Percentiles rank a stretch among this genome's conserved stretches.
Evolutionary conservation across 2,329 filamentous ascomycete genomes (phyloP).

Genomic region (Aspergillus nomiae): DNA sequence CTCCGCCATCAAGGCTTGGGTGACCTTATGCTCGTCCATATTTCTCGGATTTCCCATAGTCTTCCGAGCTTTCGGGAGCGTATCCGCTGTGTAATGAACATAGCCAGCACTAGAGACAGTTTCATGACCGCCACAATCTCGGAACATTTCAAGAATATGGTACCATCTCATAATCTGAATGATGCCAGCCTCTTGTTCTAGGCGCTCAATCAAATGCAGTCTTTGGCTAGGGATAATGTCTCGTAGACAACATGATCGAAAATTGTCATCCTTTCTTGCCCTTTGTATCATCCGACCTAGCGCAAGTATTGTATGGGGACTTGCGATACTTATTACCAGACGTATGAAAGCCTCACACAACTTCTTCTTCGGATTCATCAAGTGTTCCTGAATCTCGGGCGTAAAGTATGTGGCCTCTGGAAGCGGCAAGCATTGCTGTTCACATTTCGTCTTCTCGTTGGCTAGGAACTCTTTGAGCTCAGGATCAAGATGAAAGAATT

Average conservation of each 20-base stretch:
- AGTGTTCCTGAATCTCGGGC: background rate
- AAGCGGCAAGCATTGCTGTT: background rate
- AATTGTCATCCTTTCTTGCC: conserved; percentile 1
- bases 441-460: background rate
- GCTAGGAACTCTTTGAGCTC: background rate
- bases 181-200: conserved; percentile 1
- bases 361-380: background rate
- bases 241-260: background rate
- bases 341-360: background rate
- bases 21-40: conserved; percentile 4
- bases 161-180: conserved; percentile 7
- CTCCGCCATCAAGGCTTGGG: conserved; percentile 9
- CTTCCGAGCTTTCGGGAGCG: background rate
- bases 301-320: conserved; percentile 2
- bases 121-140: conserved; percentile 7
- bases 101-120: conserved; percentile 4
- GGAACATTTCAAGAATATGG: conserved; percentile 9
- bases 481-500: background rate
- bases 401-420: background rate
- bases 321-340: conserved; percentile 6
- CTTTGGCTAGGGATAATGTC: background rate
- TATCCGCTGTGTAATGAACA: conserved; percentile 1
- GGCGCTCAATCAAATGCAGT: background rate
- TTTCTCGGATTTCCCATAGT: conserved; percentile 8
- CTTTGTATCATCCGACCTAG: conserved; percentile 6